These are phyloP conservation scores for Globisporangium orthogonon DNA, from an alignment of 352 stramenopile genomes.

Conservation along the genomic window DNA sequence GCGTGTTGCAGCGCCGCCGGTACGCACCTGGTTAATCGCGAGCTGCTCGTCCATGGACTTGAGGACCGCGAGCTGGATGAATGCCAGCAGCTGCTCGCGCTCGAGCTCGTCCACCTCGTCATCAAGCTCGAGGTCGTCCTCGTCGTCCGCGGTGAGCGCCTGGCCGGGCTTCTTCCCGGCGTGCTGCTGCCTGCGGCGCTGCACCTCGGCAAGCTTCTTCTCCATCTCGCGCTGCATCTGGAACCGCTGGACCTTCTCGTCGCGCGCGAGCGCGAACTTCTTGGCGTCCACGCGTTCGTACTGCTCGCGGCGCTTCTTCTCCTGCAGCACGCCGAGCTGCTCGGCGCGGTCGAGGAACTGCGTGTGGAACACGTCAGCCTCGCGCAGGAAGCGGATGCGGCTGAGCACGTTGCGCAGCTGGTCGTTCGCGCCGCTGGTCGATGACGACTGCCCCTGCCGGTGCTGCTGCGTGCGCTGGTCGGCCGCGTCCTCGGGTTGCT, in stretches of 20 bases:
- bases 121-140: constrained; percentile 35
- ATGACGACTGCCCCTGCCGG: constrained; percentile 9
- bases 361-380: constrained; percentile 71
- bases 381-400: constrained; percentile 59
- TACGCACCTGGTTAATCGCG: constrained; percentile 52
- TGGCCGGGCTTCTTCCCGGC: constrained; percentile 12
- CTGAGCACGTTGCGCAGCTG: constrained; percentile 56
- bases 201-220: constrained; percentile 50
- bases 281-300: constrained; percentile 71
- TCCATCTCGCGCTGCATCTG: constrained; percentile 72
- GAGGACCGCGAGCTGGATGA: constrained; percentile 67
- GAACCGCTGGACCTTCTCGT: constrained; percentile 82
- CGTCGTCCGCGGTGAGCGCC: constrained; percentile 13
- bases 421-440: constrained; percentile 17
- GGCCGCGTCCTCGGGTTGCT: constrained; percentile 16
- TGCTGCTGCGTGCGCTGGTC: constrained; percentile 14
- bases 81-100: constrained; percentile 76
- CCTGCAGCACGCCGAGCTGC: constrained; percentile 46
- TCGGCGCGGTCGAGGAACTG: constrained; percentile 72
- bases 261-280: constrained; percentile 52
- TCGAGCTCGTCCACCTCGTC: constrained; percentile 71
- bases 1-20: neutral
- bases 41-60: constrained; percentile 78
- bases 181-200: constrained; percentile 36
- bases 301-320: constrained; percentile 66